phyloP scores from a whole-genome alignment of 2,329 filamentous ascomycete genomes.

The Cytospora mali region DNA sequence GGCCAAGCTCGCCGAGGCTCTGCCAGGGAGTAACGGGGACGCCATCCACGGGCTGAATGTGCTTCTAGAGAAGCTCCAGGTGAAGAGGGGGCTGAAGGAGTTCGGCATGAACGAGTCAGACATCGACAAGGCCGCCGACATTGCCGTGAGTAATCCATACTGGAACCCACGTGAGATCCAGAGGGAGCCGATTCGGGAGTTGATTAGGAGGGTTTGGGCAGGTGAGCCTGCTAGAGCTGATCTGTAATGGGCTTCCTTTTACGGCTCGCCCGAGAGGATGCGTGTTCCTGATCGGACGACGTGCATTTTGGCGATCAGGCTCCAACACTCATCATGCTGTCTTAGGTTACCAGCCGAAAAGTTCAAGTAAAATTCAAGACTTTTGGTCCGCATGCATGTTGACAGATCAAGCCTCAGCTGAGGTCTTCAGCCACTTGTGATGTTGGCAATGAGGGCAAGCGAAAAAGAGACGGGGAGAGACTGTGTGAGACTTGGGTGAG shows the following conservation, averaged over 20 bases:
- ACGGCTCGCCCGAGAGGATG: not conserved
- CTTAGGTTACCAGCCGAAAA: no score
- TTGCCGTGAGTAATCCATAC: slow-evolving; percentile 59
- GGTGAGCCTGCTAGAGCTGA: slow-evolving; percentile 58
- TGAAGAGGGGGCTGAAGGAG: slow-evolving; percentile 54
- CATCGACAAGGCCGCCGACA: slow-evolving; percentile 57
- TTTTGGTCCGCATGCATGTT: no score
- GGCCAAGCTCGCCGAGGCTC: slow-evolving; percentile 52
- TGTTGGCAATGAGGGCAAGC: no score
- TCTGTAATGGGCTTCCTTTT: slow-evolving; percentile 45
- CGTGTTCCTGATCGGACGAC: not conserved
- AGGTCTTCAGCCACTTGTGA: no score
- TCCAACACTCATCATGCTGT: no score
- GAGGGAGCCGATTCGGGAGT: slow-evolving; percentile 52
- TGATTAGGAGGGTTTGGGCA: slow-evolving; percentile 59
- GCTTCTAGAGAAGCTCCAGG: slow-evolving; percentile 53
- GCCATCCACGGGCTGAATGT: slow-evolving; percentile 60
- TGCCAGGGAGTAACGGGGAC: slow-evolving; percentile 61
- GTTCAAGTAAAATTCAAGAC: no score
- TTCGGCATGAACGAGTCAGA: slow-evolving; percentile 61
- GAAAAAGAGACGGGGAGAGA: no score
- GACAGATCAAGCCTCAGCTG: no score
- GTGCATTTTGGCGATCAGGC: not conserved
- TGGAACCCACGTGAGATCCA: slow-evolving; percentile 59
- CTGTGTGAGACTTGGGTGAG: no score